These are phyloP conservation scores for Centrapalus pauciflorus DNA, from an alignment of 129 eudicot species.

Conservation along the genomic window DNA sequence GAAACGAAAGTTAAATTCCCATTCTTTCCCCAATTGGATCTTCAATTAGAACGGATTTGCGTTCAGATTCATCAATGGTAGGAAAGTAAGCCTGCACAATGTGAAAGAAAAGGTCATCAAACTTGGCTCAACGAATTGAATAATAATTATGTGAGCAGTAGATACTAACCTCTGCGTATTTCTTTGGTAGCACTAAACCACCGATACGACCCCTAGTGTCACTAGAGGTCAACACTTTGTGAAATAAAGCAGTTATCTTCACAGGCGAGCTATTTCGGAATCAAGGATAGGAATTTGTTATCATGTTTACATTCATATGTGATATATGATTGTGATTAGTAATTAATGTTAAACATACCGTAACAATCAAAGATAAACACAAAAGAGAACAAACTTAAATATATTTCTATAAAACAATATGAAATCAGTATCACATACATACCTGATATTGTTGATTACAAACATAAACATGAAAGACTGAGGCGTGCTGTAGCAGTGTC, in stretches of 20 bases:
- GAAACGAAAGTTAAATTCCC: slow-evolving; percentile 62
- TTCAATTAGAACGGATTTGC: slow-evolving; percentile 45
- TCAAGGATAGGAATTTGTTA: slow-evolving; percentile 26
- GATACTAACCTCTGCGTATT: slow-evolving; percentile 80
- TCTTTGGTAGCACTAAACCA: slow-evolving; percentile 76
- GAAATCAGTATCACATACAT: too few species aligned
- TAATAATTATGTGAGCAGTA: neutral
- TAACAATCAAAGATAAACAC: too few species aligned
- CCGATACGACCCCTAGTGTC: too few species aligned
- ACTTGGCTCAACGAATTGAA: neutral
- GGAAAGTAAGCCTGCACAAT: slow-evolving; percentile 58
- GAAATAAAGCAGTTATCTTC: slow-evolving; percentile 58
- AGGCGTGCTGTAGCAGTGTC: too few species aligned
- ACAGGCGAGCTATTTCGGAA: slow-evolving; percentile 40
- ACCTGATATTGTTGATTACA: too few species aligned
- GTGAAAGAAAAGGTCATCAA: too few species aligned
- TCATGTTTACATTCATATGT: neutral
- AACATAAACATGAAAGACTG: too few species aligned
- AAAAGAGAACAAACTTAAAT: too few species aligned
- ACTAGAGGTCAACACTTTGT: slow-evolving; percentile 67
- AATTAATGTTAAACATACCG: too few species aligned
- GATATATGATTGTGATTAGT: neutral
- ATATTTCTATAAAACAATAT: too few species aligned
- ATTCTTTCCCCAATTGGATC: slow-evolving; percentile 59
- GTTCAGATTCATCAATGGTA: slow-evolving; percentile 44